phyloP scores from a whole-genome alignment of 106 monocot species.

The Dendrobium chrysotoxum region DNA sequence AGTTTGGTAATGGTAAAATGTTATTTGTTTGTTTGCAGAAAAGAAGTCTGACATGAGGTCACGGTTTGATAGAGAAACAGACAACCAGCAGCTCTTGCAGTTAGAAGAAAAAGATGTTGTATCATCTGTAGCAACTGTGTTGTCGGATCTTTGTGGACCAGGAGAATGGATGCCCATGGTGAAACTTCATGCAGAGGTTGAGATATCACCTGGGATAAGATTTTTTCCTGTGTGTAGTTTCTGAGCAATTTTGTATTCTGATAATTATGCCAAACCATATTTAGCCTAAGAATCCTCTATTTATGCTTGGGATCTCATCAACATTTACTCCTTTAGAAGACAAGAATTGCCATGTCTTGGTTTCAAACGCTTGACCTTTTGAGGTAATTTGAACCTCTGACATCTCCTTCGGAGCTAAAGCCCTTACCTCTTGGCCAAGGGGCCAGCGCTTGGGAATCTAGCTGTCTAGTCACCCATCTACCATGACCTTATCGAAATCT shows the following conservation, averaged over 20 bases:
- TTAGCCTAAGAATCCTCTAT: not conserved
- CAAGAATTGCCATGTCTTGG: not conserved
- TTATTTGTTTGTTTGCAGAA: slow-evolving; percentile 21
- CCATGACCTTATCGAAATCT: too few relatives aligned
- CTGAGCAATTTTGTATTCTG: not conserved
- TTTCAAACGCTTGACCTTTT: not conserved
- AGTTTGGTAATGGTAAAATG: not conserved
- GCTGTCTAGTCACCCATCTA: too few relatives aligned
- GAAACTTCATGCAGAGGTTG: slow-evolving; percentile 67
- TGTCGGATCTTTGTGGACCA: slow-evolving; percentile 73
- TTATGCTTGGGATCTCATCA: not conserved
- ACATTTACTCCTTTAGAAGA: not conserved
- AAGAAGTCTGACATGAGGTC: slow-evolving; percentile 51
- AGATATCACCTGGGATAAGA: not conserved
- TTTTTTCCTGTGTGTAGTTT: not conserved
- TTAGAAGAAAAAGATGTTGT: slow-evolving; percentile 88
- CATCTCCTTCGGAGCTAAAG: not conserved
- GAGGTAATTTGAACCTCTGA: not conserved
- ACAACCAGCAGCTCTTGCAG: slow-evolving; percentile 70
- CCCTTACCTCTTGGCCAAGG: not conserved
- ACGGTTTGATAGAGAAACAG: slow-evolving; percentile 58
- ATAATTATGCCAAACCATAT: not conserved
- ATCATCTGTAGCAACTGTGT: slow-evolving; percentile 67
- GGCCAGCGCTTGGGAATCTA: too few relatives aligned
- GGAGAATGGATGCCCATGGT: slow-evolving; percentile 80